Conservation (phyloP, 495 filamentous ascomycete genomes). For the Daldinia bambusicola region DNA sequence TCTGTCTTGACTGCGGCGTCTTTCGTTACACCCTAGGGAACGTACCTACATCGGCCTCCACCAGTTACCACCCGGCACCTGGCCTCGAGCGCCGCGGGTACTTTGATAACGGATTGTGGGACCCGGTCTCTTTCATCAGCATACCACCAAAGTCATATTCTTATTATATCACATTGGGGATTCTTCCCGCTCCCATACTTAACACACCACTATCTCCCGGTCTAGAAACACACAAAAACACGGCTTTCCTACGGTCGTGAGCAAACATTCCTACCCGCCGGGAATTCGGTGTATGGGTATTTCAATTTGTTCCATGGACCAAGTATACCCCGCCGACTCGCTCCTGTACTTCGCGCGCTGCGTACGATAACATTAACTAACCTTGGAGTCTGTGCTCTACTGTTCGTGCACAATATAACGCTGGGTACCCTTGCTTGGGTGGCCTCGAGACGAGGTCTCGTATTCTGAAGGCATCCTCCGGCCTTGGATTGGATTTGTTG, state of each 20-base stretch:
- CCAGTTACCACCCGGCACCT: conserved; percentile 26
- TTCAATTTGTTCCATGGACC: conserved; percentile 47
- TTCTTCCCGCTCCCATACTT: conserved; percentile 26
- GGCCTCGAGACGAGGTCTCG: conserved; percentile 29
- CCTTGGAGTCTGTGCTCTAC: conserved; percentile 28
- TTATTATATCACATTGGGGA: conserved; percentile 34
- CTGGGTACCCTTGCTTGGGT: conserved; percentile 19
- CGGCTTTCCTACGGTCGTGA: conserved; percentile 29
- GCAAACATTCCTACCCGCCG: conserved; percentile 6
- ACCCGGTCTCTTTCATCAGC: conserved; percentile 33
- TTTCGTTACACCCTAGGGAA: conserved; percentile 21
- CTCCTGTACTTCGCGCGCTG: conserved; percentile 40
- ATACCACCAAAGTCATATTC: conserved; percentile 27
- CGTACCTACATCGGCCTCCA: conserved; percentile 24
- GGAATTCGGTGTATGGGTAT: conserved; percentile 28
- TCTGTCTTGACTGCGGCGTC: conserved; percentile 23
- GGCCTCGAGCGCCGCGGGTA: conserved; percentile 33
- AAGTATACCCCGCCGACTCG: conserved; percentile 40
- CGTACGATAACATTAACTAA: conserved; percentile 45
- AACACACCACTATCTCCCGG: conserved; percentile 3
- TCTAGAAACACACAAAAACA: conserved; percentile 14
- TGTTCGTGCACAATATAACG: conserved; percentile 25
- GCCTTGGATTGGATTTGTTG: conserved; percentile 49
- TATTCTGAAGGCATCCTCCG: conserved; percentile 20
- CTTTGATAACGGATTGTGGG: conserved; percentile 40